Evolutionary conservation across 2,329 filamentous ascomycete species (phyloP).

Genomic region (Aspergillus pseudotamarii): DNA sequence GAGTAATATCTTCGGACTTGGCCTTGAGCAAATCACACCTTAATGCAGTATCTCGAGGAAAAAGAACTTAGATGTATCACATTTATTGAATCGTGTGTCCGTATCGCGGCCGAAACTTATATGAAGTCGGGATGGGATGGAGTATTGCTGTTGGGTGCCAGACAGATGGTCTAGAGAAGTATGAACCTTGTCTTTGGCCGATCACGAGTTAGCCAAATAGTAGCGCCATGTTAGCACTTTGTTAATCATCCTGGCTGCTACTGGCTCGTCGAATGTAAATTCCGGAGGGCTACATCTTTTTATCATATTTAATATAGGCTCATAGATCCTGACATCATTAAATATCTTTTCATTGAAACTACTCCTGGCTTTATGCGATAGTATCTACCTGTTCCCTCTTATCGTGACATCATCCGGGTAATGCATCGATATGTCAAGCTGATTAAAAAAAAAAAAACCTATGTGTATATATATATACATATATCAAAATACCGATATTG

Average conservation of each 20-base stretch:
- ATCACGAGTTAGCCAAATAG: neutral
- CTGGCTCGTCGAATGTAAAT: neutral
- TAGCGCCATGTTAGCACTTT: neutral
- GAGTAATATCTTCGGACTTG: neutral
- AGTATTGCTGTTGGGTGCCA: neutral
- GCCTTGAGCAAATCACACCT: neutral
- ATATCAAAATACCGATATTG: neutral
- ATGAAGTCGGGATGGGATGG: neutral
- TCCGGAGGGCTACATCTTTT: neutral
- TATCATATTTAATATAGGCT: neutral
- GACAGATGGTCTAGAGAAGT: neutral
- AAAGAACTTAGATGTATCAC: slow-evolving; percentile 2
- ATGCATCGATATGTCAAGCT: neutral
- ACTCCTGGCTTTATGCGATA: neutral
- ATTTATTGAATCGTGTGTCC: neutral
- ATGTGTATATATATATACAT: no score
- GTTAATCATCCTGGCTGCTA: neutral
- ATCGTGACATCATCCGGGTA: neutral
- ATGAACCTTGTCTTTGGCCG: neutral
- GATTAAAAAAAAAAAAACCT: no score
- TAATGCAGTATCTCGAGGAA: neutral
- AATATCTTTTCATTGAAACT: neutral
- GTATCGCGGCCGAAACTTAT: neutral
- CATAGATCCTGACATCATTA: neutral
- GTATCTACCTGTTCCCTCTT: neutral